Conservation (phyloP, 1,284 basidiomycete species). For the Takashimella koratensis region DNA sequence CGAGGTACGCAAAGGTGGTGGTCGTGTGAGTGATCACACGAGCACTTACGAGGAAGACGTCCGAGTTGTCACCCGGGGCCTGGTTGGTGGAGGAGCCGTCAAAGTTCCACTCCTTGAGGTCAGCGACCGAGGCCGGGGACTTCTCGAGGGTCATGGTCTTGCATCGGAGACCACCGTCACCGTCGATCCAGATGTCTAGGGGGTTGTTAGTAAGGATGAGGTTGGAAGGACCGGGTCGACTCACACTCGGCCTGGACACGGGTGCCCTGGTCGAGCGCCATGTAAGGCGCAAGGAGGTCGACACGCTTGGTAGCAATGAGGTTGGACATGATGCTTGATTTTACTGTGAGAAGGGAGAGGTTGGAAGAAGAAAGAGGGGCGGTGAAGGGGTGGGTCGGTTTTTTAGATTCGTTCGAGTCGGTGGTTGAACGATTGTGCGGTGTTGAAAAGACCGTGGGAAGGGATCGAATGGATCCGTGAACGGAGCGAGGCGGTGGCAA, state of each 20-base stretch:
- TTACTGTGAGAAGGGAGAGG: neutral
- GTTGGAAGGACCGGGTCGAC: slow-evolving; percentile 28
- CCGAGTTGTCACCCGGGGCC: slow-evolving; percentile 91
- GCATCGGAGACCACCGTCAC: slow-evolving; percentile 83
- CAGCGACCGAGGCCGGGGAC: slow-evolving; percentile 41
- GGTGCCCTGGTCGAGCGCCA: slow-evolving; percentile 77
- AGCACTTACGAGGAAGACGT: slow-evolving; percentile 78
- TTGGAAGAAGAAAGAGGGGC: neutral
- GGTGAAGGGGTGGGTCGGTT: neutral
- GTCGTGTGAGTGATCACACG: neutral
- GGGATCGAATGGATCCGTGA: neutral
- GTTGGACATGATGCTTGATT: slow-evolving; percentile 38
- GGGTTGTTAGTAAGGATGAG: slow-evolving; percentile 1
- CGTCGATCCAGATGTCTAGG: slow-evolving; percentile 92
- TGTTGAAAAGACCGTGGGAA: neutral
- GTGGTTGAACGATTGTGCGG: neutral
- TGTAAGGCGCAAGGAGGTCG: slow-evolving; percentile 81
- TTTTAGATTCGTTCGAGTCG: neutral
- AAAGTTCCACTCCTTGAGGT: slow-evolving; percentile 91
- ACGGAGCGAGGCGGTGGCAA: neutral
- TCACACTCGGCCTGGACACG: slow-evolving; percentile 90
- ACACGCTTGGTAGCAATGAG: slow-evolving; percentile 60
- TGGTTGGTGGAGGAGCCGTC: slow-evolving; percentile 97
- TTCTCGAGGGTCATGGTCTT: slow-evolving; percentile 68
- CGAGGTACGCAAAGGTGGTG: neutral